A percentile compares a stretch with the other conserved stretches of the same genome.
phyloP scores from a whole-genome alignment of 1,139 yeast genomes.

The Suhomyces terraborum region DNA sequence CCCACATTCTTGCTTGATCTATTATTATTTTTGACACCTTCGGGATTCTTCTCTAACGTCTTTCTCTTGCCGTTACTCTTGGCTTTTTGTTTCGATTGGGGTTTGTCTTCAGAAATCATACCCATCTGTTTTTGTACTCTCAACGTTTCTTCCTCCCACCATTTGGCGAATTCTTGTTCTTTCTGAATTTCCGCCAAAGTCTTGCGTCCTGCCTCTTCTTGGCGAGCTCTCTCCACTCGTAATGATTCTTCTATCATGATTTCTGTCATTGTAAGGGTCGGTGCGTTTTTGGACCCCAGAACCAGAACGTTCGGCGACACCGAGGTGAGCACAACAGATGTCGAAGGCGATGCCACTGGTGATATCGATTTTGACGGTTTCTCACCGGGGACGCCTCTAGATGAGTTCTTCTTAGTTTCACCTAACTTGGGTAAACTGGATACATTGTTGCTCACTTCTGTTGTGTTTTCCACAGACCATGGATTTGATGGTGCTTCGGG shows the following conservation, averaged over 20 bases:
- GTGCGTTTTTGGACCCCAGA: no score
- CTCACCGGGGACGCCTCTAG: not conserved
- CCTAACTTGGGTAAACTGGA: slow-evolving; percentile 13
- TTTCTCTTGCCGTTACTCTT: slow-evolving; percentile 3
- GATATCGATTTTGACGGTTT: not conserved
- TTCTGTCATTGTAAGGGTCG: slow-evolving; percentile 35
- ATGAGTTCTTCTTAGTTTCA: slow-evolving; percentile 2
- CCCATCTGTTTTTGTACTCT: slow-evolving; percentile 55
- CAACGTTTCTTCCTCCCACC: slow-evolving; percentile 79
- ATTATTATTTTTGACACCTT: not conserved
- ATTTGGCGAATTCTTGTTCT: slow-evolving; percentile 75
- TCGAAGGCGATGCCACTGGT: not conserved
- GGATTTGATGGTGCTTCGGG: slow-evolving; percentile 14
- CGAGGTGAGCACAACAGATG: no score
- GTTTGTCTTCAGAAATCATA: slow-evolving; percentile 1
- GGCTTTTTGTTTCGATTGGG: not conserved
- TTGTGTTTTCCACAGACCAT: slow-evolving; percentile 11
- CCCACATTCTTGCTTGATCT: not conserved
- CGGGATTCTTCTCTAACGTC: not conserved
- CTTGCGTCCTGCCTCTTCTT: slow-evolving; percentile 33
- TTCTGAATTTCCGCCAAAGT: slow-evolving; percentile 70
- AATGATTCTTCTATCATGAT: slow-evolving; percentile 53
- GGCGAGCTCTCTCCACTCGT: slow-evolving; percentile 37
- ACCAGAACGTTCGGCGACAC: no score
- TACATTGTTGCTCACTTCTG: slow-evolving; percentile 1